Conservation (phyloP, 345 rosid genomes). For the Murraya koenigii region DNA sequence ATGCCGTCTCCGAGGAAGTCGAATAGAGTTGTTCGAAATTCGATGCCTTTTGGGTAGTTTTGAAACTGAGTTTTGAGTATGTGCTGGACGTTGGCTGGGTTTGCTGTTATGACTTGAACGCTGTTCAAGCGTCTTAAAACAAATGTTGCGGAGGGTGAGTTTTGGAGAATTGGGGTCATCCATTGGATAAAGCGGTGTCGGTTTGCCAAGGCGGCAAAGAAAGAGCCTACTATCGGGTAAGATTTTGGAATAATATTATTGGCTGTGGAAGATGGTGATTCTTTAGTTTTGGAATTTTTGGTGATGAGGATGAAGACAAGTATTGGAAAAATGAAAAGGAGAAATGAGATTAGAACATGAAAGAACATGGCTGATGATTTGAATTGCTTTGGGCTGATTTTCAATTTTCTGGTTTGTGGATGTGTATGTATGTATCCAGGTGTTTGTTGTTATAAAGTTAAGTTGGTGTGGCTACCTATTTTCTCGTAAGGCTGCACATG, state of each 20-base stretch:
- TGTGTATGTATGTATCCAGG: no score
- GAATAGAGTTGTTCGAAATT: slow-evolving; percentile 20
- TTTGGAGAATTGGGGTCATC: slow-evolving; percentile 1
- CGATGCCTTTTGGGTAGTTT: slow-evolving; percentile 50
- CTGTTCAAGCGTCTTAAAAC: slow-evolving; percentile 4
- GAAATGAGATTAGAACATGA: neutral
- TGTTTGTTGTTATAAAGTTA: no score
- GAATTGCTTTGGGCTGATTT: neutral
- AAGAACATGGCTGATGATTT: neutral
- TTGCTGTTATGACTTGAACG: slow-evolving; percentile 55
- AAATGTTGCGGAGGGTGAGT: slow-evolving; percentile 17
- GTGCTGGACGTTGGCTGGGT: slow-evolving; percentile 60
- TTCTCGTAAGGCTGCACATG: no score
- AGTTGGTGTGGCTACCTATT: no score
- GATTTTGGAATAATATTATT: slow-evolving; percentile 1
- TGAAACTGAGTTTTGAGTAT: slow-evolving; percentile 62
- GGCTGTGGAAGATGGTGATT: neutral
- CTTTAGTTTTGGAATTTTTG: neutral
- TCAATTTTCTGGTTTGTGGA: no score
- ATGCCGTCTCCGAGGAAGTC: slow-evolving; percentile 78
- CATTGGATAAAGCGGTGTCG: slow-evolving; percentile 2
- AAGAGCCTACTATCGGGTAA: slow-evolving; percentile 20
- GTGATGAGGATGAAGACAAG: neutral
- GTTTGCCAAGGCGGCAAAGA: neutral
- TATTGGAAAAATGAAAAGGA: neutral